Evolutionary conservation across 176 grass and related monocot species (phyloP).

Genomic region (Zizania latifolia): DNA sequence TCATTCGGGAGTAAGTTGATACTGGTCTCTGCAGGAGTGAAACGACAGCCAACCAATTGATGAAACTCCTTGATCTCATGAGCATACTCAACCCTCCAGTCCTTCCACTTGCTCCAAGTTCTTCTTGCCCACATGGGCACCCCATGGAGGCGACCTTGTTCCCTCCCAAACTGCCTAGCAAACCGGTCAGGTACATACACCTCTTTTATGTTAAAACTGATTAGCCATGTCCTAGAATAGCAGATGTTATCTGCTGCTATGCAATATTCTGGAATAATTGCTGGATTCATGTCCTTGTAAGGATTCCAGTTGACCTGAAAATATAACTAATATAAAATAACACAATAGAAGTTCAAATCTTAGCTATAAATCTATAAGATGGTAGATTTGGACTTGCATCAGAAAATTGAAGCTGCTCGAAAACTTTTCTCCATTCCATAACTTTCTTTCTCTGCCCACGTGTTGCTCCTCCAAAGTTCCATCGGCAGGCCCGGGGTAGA

Average conservation of each 20-base stretch:
- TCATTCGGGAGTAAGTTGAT: constrained; percentile 28
- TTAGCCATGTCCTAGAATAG: constrained; percentile 47
- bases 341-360: neutral
- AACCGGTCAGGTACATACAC: constrained; percentile 56
- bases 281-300: constrained; percentile 51
- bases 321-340: constrained; percentile 19
- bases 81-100: constrained; percentile 63
- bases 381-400: constrained; percentile 29
- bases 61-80: constrained; percentile 55
- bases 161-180: constrained; percentile 56
- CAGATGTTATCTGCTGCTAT: constrained; percentile 54
- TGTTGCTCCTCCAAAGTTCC: constrained; percentile 56
- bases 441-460: constrained; percentile 60
- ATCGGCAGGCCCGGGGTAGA: constrained; percentile 41
- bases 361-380: neutral
- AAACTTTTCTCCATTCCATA: constrained; percentile 53
- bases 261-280: constrained; percentile 54
- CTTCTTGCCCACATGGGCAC: constrained; percentile 57
- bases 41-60: constrained; percentile 49
- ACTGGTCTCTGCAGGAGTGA: constrained; percentile 33
- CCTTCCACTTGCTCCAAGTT: constrained; percentile 53
- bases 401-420: constrained; percentile 45
- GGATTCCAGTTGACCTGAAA: constrained; percentile 62
- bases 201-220: constrained; percentile 66
- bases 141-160: constrained; percentile 38